A percentile compares a stretch with the other conserved stretches of the same genome.
phyloP scores from a whole-genome alignment of 176 grass and related monocot species.

The Bothriochloa decipiens region DNA sequence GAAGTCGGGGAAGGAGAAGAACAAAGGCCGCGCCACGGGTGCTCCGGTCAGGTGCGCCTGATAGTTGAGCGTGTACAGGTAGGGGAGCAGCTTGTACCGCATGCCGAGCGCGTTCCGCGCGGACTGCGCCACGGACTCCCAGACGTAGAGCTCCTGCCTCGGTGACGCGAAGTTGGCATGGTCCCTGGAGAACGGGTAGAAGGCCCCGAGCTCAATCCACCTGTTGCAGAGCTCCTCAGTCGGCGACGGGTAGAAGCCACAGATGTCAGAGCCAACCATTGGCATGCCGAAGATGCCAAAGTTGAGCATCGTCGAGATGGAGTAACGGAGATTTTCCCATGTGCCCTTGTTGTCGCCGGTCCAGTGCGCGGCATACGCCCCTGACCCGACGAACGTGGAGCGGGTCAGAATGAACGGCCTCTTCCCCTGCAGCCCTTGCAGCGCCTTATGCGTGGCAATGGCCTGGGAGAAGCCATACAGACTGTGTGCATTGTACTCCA shows the following conservation, averaged over 20 bases:
- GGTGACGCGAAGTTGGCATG: constrained; percentile 88
- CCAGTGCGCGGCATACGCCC: constrained; percentile 81
- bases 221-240: constrained; percentile 89
- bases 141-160: constrained; percentile 82
- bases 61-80: constrained; percentile 88
- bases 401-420: constrained; percentile 88
- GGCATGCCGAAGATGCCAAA: constrained; percentile 95
- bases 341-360: constrained; percentile 96
- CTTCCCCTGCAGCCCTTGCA: constrained; percentile 70
- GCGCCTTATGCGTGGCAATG: constrained; percentile 75
- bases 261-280: constrained; percentile 89
- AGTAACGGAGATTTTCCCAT: constrained; percentile 81
- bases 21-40: constrained; percentile 79
- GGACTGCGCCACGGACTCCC: constrained; percentile 79
- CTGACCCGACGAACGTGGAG: constrained; percentile 77
- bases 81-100: constrained; percentile 73
- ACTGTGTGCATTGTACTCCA: constrained; percentile 91
- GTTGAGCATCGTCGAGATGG: constrained; percentile 82
- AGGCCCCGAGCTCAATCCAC: constrained; percentile 93
- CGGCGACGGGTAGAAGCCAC: constrained; percentile 72
- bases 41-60: constrained; percentile 76
- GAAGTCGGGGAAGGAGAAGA: constrained; percentile 90
- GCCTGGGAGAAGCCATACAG: constrained; percentile 88
- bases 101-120: constrained; percentile 78
- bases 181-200: constrained; percentile 96